A percentile compares a stretch with the other conserved stretches of the same genome.
Conservation (phyloP, 1,284 basidiomycete species). For the Rhizopogon parksii region DNA sequence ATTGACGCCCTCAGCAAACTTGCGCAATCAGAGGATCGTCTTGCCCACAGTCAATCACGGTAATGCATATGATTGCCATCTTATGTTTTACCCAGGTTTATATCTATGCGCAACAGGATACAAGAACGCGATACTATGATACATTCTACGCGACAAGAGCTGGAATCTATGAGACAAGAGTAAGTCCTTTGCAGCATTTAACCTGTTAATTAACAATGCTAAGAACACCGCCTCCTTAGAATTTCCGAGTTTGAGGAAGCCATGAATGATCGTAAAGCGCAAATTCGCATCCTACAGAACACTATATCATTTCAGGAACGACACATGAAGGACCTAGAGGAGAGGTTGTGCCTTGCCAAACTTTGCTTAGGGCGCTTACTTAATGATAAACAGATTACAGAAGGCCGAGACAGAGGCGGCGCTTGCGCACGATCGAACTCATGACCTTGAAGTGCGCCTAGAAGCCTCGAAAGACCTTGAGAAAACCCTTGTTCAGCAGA, state of each 20-base stretch:
- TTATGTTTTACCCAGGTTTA: constrained; percentile 12
- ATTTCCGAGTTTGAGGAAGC: constrained; percentile 20
- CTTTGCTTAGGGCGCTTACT: constrained; percentile 6
- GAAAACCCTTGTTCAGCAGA: constrained; percentile 24
- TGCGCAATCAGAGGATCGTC: constrained; percentile 25
- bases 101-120: constrained; percentile 11
- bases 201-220: constrained; percentile 12
- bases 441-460: constrained; percentile 26
- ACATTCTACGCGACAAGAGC: constrained; percentile 27
- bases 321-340: constrained; percentile 17
- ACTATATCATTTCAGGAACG: constrained; percentile 28
- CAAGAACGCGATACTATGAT: constrained; percentile 23
- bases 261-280: constrained; percentile 18
- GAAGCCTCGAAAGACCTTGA: constrained; percentile 22
- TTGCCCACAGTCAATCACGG: constrained; percentile 18
- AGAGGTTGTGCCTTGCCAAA: constrained; percentile 17
- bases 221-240: constrained; percentile 10
- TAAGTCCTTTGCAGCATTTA: constrained; percentile 14
- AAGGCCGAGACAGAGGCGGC: constrained; percentile 17
- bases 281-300: constrained; percentile 25
- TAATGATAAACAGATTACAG: constrained; percentile 11
- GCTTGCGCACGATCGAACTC: constrained; percentile 14
- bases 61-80: constrained; percentile 7
- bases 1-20: constrained; percentile 16
- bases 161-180: constrained; percentile 27